phyloP scores from a whole-genome alignment of 257 asterid species.

The Pogostemon cablin region DNA sequence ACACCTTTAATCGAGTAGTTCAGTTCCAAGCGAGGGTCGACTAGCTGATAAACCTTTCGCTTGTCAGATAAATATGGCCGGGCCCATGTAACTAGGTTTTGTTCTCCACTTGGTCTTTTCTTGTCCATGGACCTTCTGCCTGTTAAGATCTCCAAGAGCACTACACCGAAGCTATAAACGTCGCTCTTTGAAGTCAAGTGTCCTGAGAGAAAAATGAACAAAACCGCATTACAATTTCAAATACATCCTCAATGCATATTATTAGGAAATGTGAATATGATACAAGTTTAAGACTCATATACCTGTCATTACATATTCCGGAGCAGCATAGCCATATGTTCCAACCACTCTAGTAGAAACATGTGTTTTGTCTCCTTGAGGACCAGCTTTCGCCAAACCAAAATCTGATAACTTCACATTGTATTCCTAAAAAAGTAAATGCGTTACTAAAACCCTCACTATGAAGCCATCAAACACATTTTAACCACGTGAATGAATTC shows the following conservation, averaged over 20 bases:
- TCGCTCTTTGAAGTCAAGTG: conserved; percentile 93
- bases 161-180: conserved; percentile 93
- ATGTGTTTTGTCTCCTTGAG: conserved; percentile 94
- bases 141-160: conserved; percentile 78
- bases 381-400: conserved; percentile 97
- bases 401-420: conserved; percentile 94
- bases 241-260: too few species aligned
- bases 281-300: conserved; percentile 12
- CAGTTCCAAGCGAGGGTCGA: conserved; percentile 88
- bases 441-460: neutral
- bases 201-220: conserved; percentile 43
- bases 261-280: neutral
- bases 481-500: neutral
- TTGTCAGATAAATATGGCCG: conserved; percentile 80
- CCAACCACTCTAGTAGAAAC: conserved; percentile 94
- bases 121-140: conserved; percentile 96
- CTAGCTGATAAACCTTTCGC: conserved; percentile 78
- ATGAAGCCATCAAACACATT: neutral
- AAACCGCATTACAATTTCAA: too few species aligned
- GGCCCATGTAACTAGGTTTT: conserved; percentile 93
- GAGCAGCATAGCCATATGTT: conserved; percentile 95
- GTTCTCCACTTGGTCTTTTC: conserved; percentile 87
- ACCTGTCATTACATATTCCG: conserved; percentile 99
- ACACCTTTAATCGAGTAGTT: conserved; percentile 86
- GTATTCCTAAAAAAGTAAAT: conserved; percentile 59